Base-by-base conservation (phyloP, 2,329 filamentous ascomycete species). In the Phoma sp. region DNA sequence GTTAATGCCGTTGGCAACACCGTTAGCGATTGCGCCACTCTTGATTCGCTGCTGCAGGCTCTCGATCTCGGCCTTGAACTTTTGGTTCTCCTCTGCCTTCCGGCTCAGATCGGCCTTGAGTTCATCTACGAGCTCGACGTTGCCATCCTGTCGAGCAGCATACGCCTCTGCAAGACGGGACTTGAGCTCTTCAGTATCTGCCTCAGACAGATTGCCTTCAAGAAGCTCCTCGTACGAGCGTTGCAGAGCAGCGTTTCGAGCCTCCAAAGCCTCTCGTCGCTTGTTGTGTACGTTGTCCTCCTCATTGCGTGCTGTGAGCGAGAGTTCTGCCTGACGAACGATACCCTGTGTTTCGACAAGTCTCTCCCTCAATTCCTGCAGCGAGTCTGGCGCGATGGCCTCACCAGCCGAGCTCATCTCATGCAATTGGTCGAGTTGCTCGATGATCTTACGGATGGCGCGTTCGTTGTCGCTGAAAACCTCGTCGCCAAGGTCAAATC, bases 391-490 rank as follows among this genome's bases (percentile, higher is more conserved):
- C 0, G 90, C 86, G 64, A 98, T 87, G 13, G 85, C 82, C 69
- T 96, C 90, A 48, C 93, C 93, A 9, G 85, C 81, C 10, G 87
- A 83, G 76, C 89, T 90, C 66, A 91, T 83, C 64, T 92, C 89
- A 61, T 92, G 84, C 37, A 98, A 80, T 10, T 84, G 80, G 64
- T 96, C 92, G 27, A 98, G 82, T 67, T 90, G 88, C 65, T 92
- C 86, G 64, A 98, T 93, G 59, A 92, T 88, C 59, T 89, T 86
- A 55, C 90, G 86, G 54, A 99, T 90, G 45, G 86, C 88, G 60
- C 88, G 85, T 75, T 99, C 95, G 66, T 96, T 96, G 54, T 95
- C 90, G 64, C 92, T 96, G 74, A 98, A 96, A 29, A 96, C 88
- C 53, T 97, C 93, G 43, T 89, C 89, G 39, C 92, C 93, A 30